Percentiles rank a stretch among this genome's conserved stretches.
These are phyloP conservation scores for Nigrospora osmanthi DNA, from an alignment of 2,329 filamentous ascomycete species.

Conservation along the genomic window DNA sequence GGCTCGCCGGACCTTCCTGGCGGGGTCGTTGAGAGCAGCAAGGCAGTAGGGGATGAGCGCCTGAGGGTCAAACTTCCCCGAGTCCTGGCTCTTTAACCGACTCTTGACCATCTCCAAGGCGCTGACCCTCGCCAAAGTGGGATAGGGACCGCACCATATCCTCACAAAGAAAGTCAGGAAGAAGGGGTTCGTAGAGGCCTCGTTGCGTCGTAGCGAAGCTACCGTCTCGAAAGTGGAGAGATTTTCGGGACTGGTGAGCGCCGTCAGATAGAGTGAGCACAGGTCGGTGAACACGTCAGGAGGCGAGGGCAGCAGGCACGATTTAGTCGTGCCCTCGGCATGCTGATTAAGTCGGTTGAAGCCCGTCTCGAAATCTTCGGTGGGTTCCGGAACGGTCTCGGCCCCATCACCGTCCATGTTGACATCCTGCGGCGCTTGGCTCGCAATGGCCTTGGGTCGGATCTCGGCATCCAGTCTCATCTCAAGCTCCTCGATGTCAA, in stretches of 20 bases:
- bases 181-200: conserved; percentile 52
- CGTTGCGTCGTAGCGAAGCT: conserved; percentile 44
- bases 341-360: conserved; percentile 13
- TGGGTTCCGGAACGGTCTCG: conserved; percentile 1
- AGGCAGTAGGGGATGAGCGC: conserved; percentile 76
- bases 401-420: conserved; percentile 36
- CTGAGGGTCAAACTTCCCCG: conserved; percentile 59
- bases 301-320: conserved; percentile 44
- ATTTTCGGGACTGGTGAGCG: conserved; percentile 20
- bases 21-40: conserved; percentile 65
- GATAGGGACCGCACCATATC: conserved; percentile 66
- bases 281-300: conserved; percentile 50
- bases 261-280: conserved; percentile 46
- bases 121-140: conserved; percentile 58
- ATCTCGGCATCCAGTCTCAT: conserved; percentile 66
- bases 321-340: conserved; percentile 28
- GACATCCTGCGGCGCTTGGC: conserved; percentile 39
- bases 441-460: conserved; percentile 46
- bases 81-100: conserved; percentile 43
- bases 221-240: conserved; percentile 44
- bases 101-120: conserved; percentile 60
- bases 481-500: conserved; percentile 70
- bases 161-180: conserved; percentile 71
- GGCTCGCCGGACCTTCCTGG: conserved; percentile 67
- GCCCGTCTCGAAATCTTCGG: conserved; percentile 16